Percentiles rank a stretch among this genome's conserved stretches.
These are phyloP conservation scores for Globisporangium abappressorium DNA, from an alignment of 352 stramenopile species.

Conservation along the genomic window DNA sequence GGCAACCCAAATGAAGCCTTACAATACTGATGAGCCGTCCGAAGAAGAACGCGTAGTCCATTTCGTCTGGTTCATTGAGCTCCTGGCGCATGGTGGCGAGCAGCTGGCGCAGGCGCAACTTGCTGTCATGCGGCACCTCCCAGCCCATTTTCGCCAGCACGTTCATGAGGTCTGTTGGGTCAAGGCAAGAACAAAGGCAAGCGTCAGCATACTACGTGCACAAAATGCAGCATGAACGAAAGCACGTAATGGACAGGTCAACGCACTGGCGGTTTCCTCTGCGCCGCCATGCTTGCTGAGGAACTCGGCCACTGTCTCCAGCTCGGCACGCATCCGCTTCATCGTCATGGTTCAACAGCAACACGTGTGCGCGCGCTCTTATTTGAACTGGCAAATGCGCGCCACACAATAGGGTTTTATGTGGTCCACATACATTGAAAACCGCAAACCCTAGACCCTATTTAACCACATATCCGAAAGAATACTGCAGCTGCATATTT, in stretches of 20 bases:
- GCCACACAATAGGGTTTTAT: background rate
- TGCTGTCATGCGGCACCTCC: constrained; percentile 40
- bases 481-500: background rate
- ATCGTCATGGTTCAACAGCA: background rate
- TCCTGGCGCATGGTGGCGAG: constrained; percentile 50
- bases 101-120: constrained; percentile 47
- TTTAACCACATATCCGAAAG: background rate
- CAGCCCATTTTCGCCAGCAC: constrained; percentile 45
- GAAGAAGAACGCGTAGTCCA: constrained; percentile 63
- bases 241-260: background rate
- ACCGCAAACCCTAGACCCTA: background rate
- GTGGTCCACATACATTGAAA: background rate
- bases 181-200: background rate
- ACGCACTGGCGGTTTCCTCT: constrained; percentile 36
- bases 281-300: constrained; percentile 43
- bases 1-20: background rate
- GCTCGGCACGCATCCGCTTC: constrained; percentile 30
- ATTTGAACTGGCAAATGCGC: background rate
- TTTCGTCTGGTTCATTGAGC: constrained; percentile 23
- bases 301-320: constrained; percentile 56
- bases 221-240: background rate
- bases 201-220: background rate
- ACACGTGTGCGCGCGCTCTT: background rate
- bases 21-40: constrained; percentile 40
- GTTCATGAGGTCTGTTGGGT: constrained; percentile 30